Base-by-base conservation (phyloP, 108 stramenopile species). In the Aurantiochytrium sp. region DNA sequence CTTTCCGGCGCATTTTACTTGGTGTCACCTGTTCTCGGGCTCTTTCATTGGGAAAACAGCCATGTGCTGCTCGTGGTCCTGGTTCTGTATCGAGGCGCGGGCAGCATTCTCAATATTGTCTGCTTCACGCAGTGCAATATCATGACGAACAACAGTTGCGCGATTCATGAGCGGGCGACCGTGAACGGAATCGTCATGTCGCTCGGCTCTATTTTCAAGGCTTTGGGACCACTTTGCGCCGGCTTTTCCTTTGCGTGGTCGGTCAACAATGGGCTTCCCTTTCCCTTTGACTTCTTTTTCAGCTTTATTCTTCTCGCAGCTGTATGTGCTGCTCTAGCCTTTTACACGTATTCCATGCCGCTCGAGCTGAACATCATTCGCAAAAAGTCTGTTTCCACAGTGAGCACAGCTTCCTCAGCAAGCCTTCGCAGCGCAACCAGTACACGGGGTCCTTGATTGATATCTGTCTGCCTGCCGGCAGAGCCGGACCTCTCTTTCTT, bases 181-280 rank as follows among this genome's bases (percentile, higher is more conserved):
- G 76, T 83, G 19, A 83, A 83, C 28, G 76, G 76, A 6, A 47
- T 83, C n/a, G 76, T 83, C 51, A 83, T 83, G 76, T 43, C 43
- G 43, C n/a, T 83, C 25, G 76, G 49, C 6, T 53, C 49, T 53
- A 23, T 83, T 12, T 83, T 25, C 76, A 83, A 83, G 23, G 76
- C 76, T 45, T 16, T 83, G 18, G 76, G 76, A 6, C 76, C 76
- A 2, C n/a, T 83, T 47, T 83, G 76, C 51, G 76, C 76, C 19
- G 76, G 76, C 5, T 83, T 83, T 28, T 25, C 76, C 51, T 83
- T 53, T 23, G 76, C 76, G 18, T 83, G 76, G 76, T 83, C 76
- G 19, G 49, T 83, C 76, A 83, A 83, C 76, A 83, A 83, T 35
- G 76, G 76, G 10, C 44, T 83, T 43, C 1, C 43, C 12, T 47